Conservation (phyloP, 108 stramenopile species). For the Cyclotella atomus region DNA sequence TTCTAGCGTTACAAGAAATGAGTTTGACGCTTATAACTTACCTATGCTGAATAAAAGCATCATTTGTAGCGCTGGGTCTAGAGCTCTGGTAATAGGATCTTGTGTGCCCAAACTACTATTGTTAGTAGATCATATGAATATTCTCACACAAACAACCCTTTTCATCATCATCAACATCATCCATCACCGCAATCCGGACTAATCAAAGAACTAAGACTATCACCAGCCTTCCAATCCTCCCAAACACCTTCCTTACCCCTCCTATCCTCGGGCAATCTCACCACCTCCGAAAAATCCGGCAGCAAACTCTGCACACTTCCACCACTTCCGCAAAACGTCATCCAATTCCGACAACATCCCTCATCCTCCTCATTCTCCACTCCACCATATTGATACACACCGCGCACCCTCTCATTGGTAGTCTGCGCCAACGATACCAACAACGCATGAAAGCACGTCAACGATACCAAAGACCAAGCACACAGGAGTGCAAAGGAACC, state of each 20-base stretch:
- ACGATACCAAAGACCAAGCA: slow-evolving; percentile 76
- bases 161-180: too few species aligned
- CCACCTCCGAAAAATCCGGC: slow-evolving; percentile 57
- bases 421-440: slow-evolving; percentile 83
- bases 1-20: too few species aligned
- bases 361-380: slow-evolving; percentile 63
- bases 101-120: too few species aligned
- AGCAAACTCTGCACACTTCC: slow-evolving; percentile 24
- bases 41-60: too few species aligned
- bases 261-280: slow-evolving; percentile 19
- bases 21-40: too few species aligned
- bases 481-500: slow-evolving; percentile 71
- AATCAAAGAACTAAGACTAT: too few species aligned
- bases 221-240: slow-evolving; percentile 8
- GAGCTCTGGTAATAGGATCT: too few species aligned
- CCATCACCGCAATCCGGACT: too few species aligned
- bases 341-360: slow-evolving; percentile 81
- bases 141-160: too few species aligned
- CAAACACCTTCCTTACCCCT: slow-evolving; percentile 9
- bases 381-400: slow-evolving; percentile 71
- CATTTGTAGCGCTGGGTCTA: too few species aligned
- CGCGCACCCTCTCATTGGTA: slow-evolving; percentile 84
- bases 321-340: slow-evolving; percentile 44
- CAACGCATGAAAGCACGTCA: slow-evolving; percentile 78
- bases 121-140: too few species aligned